phyloP scores from a whole-genome alignment of 78 protist species.

The Acrasis kona region DNA sequence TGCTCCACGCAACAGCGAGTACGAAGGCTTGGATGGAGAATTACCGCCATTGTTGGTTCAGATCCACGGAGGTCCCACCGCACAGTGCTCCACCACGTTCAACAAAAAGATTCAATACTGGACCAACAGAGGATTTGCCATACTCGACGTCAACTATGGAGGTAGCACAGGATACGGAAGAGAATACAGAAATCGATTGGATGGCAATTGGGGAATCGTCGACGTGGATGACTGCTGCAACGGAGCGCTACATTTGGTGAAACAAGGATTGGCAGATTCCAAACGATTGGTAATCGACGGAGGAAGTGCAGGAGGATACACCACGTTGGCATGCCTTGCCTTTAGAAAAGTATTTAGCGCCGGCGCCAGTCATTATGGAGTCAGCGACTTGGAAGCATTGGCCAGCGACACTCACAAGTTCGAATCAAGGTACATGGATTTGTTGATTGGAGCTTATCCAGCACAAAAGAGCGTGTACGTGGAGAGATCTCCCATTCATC shows the following conservation, averaged over 20 bases:
- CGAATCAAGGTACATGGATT: conserved; percentile 31
- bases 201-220: conserved; percentile 26
- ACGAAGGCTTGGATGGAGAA: neutral
- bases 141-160: neutral
- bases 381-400: conserved; percentile 22
- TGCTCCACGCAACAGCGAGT: neutral
- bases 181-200: conserved; percentile 23
- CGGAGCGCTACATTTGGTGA: conserved; percentile 7
- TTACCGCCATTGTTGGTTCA: neutral
- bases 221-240: conserved; percentile 33
- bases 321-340: conserved; percentile 25
- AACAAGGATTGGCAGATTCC: conserved; percentile 20
- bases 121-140: neutral
- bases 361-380: conserved; percentile 32
- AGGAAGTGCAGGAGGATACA: conserved; percentile 35
- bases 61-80: neutral
- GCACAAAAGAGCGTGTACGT: neutral
- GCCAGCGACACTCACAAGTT: conserved; percentile 52
- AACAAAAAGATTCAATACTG: neutral
- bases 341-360: conserved; percentile 15
- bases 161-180: conserved; percentile 31
- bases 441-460: conserved; percentile 14
- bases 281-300: conserved; percentile 19
- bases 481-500: conserved; percentile 27
- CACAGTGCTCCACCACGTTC: neutral